A percentile compares a stretch with the other conserved stretches of the same genome.
Conservation (phyloP, 1,284 basidiomycete genomes). For the Boletus holoroseus region DNA sequence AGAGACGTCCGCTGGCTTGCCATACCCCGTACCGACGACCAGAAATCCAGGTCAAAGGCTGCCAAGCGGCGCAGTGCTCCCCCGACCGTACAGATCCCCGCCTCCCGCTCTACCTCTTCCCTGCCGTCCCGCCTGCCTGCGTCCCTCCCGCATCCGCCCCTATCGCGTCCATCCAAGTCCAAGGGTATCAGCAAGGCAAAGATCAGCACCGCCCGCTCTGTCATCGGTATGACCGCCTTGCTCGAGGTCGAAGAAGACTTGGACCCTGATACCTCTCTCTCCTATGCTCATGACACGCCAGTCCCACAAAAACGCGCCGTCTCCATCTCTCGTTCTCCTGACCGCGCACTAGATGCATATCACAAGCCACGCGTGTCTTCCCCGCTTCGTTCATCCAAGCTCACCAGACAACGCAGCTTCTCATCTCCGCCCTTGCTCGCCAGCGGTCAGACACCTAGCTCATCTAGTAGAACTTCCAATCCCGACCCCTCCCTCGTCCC, state of each 20-base stretch:
- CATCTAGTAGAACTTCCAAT: not conserved
- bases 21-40: constrained; percentile 31
- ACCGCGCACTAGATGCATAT: constrained; percentile 7
- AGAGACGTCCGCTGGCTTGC: constrained; percentile 62
- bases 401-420: constrained; percentile 29
- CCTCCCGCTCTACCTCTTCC: constrained; percentile 23
- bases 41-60: constrained; percentile 22
- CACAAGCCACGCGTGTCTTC: constrained; percentile 27
- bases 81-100: constrained; percentile 8
- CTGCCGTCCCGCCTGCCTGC: constrained; percentile 11
- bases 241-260: constrained; percentile 52
- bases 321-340: constrained; percentile 12
- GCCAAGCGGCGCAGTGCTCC: constrained; percentile 22
- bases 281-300: constrained; percentile 1
- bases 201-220: constrained; percentile 38
- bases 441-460: constrained; percentile 3
- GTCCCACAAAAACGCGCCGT: constrained; percentile 16
- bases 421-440: constrained; percentile 24
- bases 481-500: constrained; percentile 9
- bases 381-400: constrained; percentile 24
- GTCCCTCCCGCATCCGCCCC: constrained; percentile 9
- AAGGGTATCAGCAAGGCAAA: constrained; percentile 29
- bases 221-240: constrained; percentile 52
- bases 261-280: constrained; percentile 21
- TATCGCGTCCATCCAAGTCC: constrained; percentile 21